These are phyloP conservation scores for Neonothopanus nambi DNA, from an alignment of 1,284 basidiomycete species.

Conservation along the genomic window DNA sequence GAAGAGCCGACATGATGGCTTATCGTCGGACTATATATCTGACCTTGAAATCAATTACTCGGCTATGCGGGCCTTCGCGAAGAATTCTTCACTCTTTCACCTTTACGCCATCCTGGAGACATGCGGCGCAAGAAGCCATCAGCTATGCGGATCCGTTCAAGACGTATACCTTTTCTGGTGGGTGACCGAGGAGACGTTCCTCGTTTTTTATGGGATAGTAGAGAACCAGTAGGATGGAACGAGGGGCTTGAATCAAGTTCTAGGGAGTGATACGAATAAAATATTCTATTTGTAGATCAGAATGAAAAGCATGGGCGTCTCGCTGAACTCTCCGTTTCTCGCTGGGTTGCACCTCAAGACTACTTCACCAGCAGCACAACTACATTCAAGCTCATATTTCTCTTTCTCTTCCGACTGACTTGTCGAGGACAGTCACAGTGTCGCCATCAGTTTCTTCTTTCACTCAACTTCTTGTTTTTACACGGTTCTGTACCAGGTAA, in stretches of 20 bases:
- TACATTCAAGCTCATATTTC: not conserved
- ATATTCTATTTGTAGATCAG: not conserved
- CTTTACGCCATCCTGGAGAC: not conserved
- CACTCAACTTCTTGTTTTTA: too few relatives aligned
- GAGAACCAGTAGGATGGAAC: slow-evolving; percentile 8
- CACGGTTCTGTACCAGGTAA: too few relatives aligned
- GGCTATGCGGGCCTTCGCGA: too few relatives aligned
- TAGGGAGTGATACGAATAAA: not conserved
- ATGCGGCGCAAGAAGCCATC: slow-evolving; percentile 13
- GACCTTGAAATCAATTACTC: too few relatives aligned
- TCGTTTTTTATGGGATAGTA: slow-evolving; percentile 1
- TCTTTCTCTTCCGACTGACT: not conserved
- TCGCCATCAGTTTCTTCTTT: not conserved
- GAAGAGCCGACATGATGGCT: too few relatives aligned
- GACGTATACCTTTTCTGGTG: slow-evolving; percentile 8
- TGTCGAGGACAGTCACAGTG: not conserved
- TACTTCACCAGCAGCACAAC: not conserved
- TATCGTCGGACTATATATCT: too few relatives aligned
- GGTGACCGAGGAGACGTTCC: not conserved
- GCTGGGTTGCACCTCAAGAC: not conserved
- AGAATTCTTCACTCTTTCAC: too few relatives aligned
- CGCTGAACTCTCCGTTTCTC: slow-evolving; percentile 5
- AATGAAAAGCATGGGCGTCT: not conserved
- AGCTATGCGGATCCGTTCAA: slow-evolving; percentile 10
- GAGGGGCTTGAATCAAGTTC: slow-evolving; percentile 3